Base-by-base conservation (phyloP, 1,139 yeast species). In the Suhomyces bokatorum region DNA sequence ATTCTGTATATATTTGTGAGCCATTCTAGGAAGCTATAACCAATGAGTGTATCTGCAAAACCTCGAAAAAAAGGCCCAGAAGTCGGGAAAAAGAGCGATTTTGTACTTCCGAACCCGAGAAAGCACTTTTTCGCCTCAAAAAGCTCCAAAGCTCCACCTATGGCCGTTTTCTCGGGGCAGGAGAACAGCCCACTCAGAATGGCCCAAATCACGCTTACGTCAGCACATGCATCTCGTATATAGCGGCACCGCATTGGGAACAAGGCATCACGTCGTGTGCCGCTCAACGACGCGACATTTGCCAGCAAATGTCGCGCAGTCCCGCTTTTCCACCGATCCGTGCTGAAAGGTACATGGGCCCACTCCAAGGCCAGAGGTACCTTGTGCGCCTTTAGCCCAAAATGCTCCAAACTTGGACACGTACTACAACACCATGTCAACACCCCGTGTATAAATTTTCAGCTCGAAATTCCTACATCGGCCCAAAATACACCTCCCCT, bases 151-250 rank as follows among this genome's bases (percentile, higher is more conserved):
- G 6, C 24, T 20, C 24, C 24, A 20, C 2, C 6, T 20, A 8
- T 7, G 24, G 24, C 9, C 9, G 7, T 2, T 20, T 20, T 20
- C 9, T 6, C 24, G 24, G 24, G 24, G 24, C 24, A 20, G 24
- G 8, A 20, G 24, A 20, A 10, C 29, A 26, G n/a, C n/a, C n/a
- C 29, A 26, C 29, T 12, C 6, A 26, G 29, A 12, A 26, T 11
- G 29, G n/a, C n/a, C 3, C 4, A 26, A 26, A 26, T 12, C n/a
- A 2, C 3, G 24, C 14, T 34, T 34, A 34, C 29, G 22, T 34
- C 24, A 34, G 29, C 36, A 22, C 16, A 26, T 26, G 29, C 29
- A 26, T 26, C 36, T 34, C 36, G 35, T 34, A 34, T 34, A 34
- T 26, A 12, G n/a, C 6, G n/a, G 13, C n/a, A n/a, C 29, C 12